Conservation (phyloP, 23 red algal genomes). For the Gracilaria domingensis region DNA sequence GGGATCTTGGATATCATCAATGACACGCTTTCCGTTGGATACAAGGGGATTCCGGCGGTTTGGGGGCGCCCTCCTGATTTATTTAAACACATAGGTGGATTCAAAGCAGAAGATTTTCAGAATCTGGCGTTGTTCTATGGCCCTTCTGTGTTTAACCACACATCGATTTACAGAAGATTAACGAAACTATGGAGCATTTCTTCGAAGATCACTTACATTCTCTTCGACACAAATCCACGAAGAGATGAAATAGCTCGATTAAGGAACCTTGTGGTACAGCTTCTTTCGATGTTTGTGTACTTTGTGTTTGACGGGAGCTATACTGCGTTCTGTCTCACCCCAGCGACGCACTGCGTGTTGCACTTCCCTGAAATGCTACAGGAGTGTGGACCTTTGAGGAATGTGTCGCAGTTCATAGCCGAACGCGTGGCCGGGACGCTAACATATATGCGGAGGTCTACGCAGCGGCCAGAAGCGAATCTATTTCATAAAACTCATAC, state of each 20-base stretch:
- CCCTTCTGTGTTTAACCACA: background rate
- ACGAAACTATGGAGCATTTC: background rate
- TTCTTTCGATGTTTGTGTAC: background rate
- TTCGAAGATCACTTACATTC: conserved; percentile 30
- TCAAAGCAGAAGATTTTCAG: conserved; percentile 15
- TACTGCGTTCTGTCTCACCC: conserved; percentile 7
- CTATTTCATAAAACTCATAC: conserved; percentile 24
- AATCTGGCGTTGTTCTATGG: conserved; percentile 23
- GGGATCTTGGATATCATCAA: background rate
- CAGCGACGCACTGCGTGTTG: background rate
- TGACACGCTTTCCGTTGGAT: background rate
- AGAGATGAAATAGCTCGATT: background rate
- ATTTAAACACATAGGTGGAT: background rate
- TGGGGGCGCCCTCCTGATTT: conserved; percentile 20
- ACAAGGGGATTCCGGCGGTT: background rate
- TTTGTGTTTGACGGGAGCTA: background rate
- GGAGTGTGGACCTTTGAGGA: background rate
- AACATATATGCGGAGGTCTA: background rate
- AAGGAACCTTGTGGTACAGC: background rate
- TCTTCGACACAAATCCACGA: background rate
- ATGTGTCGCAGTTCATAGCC: conserved; percentile 21
- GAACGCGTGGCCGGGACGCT: background rate
- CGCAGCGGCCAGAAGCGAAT: conserved; percentile 19
- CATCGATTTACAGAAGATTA: background rate
- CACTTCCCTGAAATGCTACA: conserved; percentile 28